Evolutionary conservation across 768 basidiomycete species (phyloP).

Genomic region (Phaeotremella skinneri): DNA sequence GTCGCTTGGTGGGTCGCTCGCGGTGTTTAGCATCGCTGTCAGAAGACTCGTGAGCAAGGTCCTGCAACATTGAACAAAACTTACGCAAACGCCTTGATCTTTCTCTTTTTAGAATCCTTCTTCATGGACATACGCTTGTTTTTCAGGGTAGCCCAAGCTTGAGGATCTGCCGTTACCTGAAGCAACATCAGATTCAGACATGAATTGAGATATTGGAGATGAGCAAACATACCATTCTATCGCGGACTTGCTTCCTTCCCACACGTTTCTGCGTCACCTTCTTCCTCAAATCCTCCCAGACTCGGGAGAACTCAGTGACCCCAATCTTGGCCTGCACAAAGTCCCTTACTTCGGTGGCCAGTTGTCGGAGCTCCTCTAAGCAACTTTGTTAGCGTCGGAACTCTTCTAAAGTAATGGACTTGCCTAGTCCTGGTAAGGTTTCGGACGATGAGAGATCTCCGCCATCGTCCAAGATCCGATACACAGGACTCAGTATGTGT

Average conservation of each 20-base stretch:
- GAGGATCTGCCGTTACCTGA: constrained; percentile 70
- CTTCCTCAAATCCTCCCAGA: constrained; percentile 79
- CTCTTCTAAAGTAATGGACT: constrained; percentile 6
- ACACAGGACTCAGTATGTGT: constrained; percentile 81
- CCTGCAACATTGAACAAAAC: constrained; percentile 4
- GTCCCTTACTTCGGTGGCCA: constrained; percentile 79
- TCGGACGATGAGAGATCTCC: constrained; percentile 34
- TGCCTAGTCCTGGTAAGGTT: constrained; percentile 30
- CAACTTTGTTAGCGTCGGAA: not conserved
- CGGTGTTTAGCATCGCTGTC: not conserved
- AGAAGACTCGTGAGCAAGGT: not conserved
- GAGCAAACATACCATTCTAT: constrained; percentile 55
- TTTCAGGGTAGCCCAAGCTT: constrained; percentile 72
- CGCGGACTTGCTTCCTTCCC: constrained; percentile 66
- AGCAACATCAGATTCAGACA: constrained; percentile 23
- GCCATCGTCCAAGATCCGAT: constrained; percentile 83
- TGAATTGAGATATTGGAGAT: not conserved
- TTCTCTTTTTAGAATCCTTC: constrained; percentile 82
- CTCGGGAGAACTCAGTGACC: constrained; percentile 72
- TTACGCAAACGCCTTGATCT: constrained; percentile 53
- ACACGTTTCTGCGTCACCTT: constrained; percentile 64
- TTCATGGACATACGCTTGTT: constrained; percentile 68
- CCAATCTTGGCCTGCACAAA: constrained; percentile 85
- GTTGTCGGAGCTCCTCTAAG: constrained; percentile 75
- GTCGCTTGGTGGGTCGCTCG: not conserved